Conservation (phyloP, 2,329 filamentous ascomycete genomes). For the Colletotrichum echinochloae region DNA sequence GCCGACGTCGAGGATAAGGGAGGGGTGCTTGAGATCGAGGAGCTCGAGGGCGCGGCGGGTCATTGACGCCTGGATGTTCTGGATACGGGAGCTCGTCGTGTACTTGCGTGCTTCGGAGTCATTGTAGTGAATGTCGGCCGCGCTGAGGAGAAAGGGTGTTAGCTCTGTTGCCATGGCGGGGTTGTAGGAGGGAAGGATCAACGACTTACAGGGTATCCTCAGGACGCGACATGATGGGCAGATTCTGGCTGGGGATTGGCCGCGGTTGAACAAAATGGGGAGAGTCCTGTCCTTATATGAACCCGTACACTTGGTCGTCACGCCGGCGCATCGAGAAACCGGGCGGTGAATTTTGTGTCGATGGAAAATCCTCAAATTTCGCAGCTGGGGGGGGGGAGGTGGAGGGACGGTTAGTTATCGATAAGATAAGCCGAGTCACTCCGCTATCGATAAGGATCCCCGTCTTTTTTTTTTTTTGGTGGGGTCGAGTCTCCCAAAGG, state of each 20-base stretch:
- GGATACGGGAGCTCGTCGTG: conserved; percentile 94
- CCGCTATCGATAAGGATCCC: background rate
- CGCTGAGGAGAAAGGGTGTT: conserved; percentile 61
- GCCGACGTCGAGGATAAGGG: conserved; percentile 94
- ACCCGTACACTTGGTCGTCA: background rate
- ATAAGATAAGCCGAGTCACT: background rate
- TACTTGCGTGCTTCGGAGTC: conserved; percentile 97
- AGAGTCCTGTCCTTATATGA: background rate
- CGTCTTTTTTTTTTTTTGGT: background rate
- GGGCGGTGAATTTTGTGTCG: conserved; percentile 38
- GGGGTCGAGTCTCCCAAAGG: background rate
- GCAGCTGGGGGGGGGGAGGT: conserved; percentile 13
- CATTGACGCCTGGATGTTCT: conserved; percentile 95
- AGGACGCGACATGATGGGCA: conserved; percentile 86
- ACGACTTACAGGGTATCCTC: conserved; percentile 86
- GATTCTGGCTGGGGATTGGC: background rate
- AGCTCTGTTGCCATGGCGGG: conserved; percentile 26
- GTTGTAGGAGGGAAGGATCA: conserved; percentile 38
- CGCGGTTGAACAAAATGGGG: too few relatives aligned
- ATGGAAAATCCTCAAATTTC: conserved; percentile 38
- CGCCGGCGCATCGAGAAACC: conserved; percentile 29
- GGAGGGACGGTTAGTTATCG: conserved; percentile 33
- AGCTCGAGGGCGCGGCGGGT: conserved; percentile 93
- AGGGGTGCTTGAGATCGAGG: conserved; percentile 82
- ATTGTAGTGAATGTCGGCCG: conserved; percentile 97